Conservation (phyloP, 2,329 filamentous ascomycete species). For the Penicillium italicum region DNA sequence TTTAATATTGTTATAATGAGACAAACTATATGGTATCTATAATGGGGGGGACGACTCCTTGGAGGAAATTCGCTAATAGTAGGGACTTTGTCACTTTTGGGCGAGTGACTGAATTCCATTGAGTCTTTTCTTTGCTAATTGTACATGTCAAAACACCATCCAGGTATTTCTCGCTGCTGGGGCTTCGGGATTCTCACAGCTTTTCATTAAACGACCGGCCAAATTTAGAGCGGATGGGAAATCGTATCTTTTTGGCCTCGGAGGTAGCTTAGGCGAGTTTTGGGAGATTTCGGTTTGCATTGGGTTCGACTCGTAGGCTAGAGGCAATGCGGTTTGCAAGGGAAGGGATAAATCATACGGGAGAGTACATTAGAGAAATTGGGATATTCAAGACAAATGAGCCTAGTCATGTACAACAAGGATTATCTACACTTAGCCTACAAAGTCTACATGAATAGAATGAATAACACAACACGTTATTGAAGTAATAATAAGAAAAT, state of each 20-base stretch:
- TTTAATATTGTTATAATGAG: not conserved
- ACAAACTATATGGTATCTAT: not conserved
- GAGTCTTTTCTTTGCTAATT: too few species aligned
- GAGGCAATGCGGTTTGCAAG: too few species aligned
- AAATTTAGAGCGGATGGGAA: too few species aligned
- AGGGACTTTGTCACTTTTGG: too few species aligned
- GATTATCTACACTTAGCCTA: not conserved
- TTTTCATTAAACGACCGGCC: too few species aligned
- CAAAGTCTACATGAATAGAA: not conserved
- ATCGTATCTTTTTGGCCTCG: not conserved
- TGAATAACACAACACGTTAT: not conserved
- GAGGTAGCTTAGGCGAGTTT: not conserved
- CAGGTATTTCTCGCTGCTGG: too few species aligned
- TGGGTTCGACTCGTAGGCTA: too few species aligned
- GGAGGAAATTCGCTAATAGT: not conserved
- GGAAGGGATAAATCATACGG: too few species aligned
- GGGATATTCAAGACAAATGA: not conserved
- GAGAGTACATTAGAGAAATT: too few species aligned
- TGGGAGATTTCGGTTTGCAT: not conserved
- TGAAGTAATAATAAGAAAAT: slow-evolving; percentile 8
- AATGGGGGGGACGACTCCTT: not conserved
- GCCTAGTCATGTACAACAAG: not conserved
- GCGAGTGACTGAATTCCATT: too few species aligned
- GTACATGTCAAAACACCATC: too few species aligned
- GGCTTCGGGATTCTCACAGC: too few species aligned